A percentile compares a stretch with the other conserved stretches of the same genome.
Conservation (phyloP, 495 filamentous ascomycete species). For the Aspergillus sclerotiicarbonarius region DNA sequence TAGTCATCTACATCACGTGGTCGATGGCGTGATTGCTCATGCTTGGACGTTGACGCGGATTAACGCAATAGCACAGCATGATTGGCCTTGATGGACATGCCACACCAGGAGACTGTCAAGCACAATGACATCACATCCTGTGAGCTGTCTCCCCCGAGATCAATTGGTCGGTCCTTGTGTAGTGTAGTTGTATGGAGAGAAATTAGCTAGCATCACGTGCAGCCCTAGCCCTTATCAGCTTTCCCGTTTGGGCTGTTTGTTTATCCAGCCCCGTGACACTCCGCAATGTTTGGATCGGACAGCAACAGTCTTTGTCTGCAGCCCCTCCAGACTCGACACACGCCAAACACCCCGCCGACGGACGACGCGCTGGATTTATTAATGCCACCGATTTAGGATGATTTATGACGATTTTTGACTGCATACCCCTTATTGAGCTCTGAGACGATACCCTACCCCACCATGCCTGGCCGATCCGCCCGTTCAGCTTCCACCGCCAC, state of each 20-base stretch:
- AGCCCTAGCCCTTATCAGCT: slow-evolving; percentile 37
- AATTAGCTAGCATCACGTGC: slow-evolving; percentile 13
- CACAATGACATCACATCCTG: too few relatives aligned
- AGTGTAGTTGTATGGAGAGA: too few relatives aligned
- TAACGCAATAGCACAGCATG: too few relatives aligned
- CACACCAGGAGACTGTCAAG: too few relatives aligned
- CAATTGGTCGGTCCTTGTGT: too few relatives aligned
- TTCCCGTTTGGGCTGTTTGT: slow-evolving; percentile 52
- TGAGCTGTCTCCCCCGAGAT: too few relatives aligned
- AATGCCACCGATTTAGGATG: slow-evolving; percentile 23
- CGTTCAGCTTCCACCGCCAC: slow-evolving; percentile 55
- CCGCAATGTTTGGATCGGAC: slow-evolving; percentile 12
- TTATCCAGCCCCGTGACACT: slow-evolving; percentile 34
- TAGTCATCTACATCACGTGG: slow-evolving; percentile 25
- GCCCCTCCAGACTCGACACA: slow-evolving; percentile 13
- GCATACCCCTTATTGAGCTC: slow-evolving; percentile 20
- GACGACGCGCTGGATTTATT: not conserved
- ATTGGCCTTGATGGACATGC: too few relatives aligned
- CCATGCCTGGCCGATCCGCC: slow-evolving; percentile 62
- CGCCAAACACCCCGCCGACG: slow-evolving; percentile 1
- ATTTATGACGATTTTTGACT: slow-evolving; percentile 15
- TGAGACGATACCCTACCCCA: slow-evolving; percentile 1
- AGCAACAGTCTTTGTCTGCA: slow-evolving; percentile 20
- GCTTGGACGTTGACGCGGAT: too few relatives aligned
- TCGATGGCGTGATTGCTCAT: slow-evolving; percentile 24